These are phyloP conservation scores for Leccinum subtestaceum DNA, from an alignment of 768 basidiomycete genomes.

Conservation along the genomic window DNA sequence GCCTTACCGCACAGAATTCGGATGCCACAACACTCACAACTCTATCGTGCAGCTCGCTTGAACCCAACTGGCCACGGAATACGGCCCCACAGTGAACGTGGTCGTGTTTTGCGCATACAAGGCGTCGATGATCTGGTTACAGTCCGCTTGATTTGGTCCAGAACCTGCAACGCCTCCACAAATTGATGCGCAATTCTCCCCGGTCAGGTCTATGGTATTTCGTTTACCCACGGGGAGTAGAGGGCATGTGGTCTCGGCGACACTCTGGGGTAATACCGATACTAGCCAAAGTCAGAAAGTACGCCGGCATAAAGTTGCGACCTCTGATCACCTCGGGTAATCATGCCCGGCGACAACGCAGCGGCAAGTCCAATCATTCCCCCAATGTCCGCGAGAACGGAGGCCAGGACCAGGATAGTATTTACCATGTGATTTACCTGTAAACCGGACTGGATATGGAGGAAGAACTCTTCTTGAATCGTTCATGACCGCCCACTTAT, in stretches of 20 bases:
- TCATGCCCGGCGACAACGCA: not conserved
- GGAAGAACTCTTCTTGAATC: not conserved
- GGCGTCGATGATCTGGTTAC: slow-evolving; percentile 1
- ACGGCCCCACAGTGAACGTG: not conserved
- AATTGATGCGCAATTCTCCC: not conserved
- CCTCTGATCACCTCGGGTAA: not conserved
- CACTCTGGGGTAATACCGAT: not conserved
- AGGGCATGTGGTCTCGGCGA: not conserved
- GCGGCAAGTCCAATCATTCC: not conserved
- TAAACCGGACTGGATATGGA: not conserved
- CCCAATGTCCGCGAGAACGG: not conserved
- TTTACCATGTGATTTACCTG: not conserved
- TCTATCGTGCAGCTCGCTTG: slow-evolving; percentile 5
- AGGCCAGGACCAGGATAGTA: not conserved
- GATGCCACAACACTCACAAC: slow-evolving; percentile 2
- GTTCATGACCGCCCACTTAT: not conserved
- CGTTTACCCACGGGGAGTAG: not conserved
- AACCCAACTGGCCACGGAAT: slow-evolving; percentile 1
- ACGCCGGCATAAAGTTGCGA: not conserved
- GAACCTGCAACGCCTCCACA: slow-evolving; percentile 1
- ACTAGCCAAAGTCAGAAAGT: not conserved
- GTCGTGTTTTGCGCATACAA: not conserved
- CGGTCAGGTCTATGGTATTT: not conserved
- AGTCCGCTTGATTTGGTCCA: slow-evolving; percentile 10
- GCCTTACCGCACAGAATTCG: not conserved